Conservation (phyloP, 2,329 filamentous ascomycete genomes). For the Acephala macrosclerotiorum region DNA sequence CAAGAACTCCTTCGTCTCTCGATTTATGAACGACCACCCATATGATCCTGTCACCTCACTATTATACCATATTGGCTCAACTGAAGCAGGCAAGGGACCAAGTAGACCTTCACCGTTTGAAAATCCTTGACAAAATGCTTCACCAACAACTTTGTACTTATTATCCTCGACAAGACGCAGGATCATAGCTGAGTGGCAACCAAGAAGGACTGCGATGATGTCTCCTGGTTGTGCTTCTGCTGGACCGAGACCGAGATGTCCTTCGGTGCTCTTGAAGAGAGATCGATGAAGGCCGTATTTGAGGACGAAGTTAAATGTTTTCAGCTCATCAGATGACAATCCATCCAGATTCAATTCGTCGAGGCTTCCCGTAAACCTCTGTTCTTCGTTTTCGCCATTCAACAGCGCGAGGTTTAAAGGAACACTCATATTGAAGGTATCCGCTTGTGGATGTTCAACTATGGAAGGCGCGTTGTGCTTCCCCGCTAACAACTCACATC, state of each 20-base stretch:
- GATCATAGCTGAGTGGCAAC: conserved; percentile 22
- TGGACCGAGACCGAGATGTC: conserved; percentile 22
- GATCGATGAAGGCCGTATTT: conserved; percentile 1
- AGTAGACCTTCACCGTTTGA: conserved; percentile 28
- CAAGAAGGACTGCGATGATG: conserved; percentile 20
- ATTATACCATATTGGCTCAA: not conserved
- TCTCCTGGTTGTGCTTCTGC: conserved; percentile 11
- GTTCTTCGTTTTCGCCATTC: not conserved
- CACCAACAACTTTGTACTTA: conserved; percentile 27
- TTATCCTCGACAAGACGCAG: conserved; percentile 12
- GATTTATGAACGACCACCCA: not conserved
- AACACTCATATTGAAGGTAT: not conserved
- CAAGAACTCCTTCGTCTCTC: not conserved
- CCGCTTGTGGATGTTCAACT: not conserved
- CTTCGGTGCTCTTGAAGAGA: conserved; percentile 12
- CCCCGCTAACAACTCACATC: not conserved
- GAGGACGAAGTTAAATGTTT: not conserved
- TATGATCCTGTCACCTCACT: not conserved
- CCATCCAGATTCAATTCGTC: not conserved
- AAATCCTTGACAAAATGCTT: conserved; percentile 22
- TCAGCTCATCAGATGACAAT: too few species aligned
- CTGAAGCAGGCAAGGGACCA: conserved; percentile 8
- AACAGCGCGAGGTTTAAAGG: not conserved
- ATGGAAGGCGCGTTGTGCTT: too few species aligned
- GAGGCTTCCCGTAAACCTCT: not conserved